Percentiles rank a stretch among this genome's conserved stretches.
These are phyloP conservation scores for Cyclotella cryptica DNA, from an alignment of 108 stramenopile species.

Conservation along the genomic window DNA sequence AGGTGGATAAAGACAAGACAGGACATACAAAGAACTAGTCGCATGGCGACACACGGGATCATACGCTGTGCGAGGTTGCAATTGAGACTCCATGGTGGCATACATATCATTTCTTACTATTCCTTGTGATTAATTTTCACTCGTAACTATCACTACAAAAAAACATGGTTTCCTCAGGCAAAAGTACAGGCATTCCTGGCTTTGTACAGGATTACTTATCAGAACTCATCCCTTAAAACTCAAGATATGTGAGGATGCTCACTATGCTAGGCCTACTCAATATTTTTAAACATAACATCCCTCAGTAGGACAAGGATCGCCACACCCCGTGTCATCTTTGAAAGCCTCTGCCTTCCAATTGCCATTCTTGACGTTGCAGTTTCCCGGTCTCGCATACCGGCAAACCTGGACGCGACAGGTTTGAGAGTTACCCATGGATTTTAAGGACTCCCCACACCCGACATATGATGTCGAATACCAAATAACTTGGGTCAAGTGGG, in stretches of 20 bases:
- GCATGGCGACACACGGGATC: too few species aligned
- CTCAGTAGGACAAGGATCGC: conserved; percentile 19
- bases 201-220: neutral
- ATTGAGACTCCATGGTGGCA: too few species aligned
- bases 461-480: conserved; percentile 48
- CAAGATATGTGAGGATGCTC: too few species aligned
- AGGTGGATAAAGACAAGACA: too few species aligned
- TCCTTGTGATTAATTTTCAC: too few species aligned
- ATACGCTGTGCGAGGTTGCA: too few species aligned
- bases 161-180: too few species aligned
- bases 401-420: conserved; percentile 44
- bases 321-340: conserved; percentile 27
- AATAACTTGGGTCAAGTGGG: conserved; percentile 48
- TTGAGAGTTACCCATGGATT: neutral
- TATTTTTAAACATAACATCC: conserved; percentile 20
- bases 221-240: neutral
- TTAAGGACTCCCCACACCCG: conserved; percentile 37
- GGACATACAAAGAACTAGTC: too few species aligned
- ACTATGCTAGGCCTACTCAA: neutral
- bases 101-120: too few species aligned
- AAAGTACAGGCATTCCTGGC: too few species aligned
- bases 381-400: conserved; percentile 39
- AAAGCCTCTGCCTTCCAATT: conserved; percentile 40
- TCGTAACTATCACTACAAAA: too few species aligned
- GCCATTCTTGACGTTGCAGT: conserved; percentile 42